Percentiles rank a stretch among this genome's conserved stretches.
Evolutionary conservation across 345 rosid genomes (phyloP).

Genomic region (Gossypium sturtianum): DNA sequence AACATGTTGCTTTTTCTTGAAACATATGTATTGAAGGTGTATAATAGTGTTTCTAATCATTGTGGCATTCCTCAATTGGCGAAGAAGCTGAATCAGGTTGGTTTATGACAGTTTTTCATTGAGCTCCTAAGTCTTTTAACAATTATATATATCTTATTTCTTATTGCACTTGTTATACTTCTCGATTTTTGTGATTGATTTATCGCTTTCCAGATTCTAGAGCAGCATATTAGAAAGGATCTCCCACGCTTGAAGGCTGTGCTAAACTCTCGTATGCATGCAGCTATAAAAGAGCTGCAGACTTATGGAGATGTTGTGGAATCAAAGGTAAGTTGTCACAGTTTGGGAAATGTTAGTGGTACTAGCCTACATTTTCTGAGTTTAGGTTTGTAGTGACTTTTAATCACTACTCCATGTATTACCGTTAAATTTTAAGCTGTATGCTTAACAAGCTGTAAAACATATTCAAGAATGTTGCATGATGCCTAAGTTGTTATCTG

Average conservation of each 20-base stretch:
- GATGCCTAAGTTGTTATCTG: not conserved
- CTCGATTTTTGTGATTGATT: not conserved
- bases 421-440: not conserved
- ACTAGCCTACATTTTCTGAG: not conserved
- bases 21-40: slow-evolving; percentile 36
- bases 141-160: not conserved
- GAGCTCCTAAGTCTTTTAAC: not conserved
- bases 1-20: slow-evolving; percentile 1
- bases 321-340: slow-evolving; percentile 38
- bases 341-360: not conserved
- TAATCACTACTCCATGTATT: not conserved
- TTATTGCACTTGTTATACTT: not conserved
- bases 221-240: slow-evolving; percentile 50
- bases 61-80: slow-evolving; percentile 70
- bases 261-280: slow-evolving; percentile 39
- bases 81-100: slow-evolving; percentile 66
- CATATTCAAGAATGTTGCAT: not conserved
- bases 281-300: slow-evolving; percentile 45
- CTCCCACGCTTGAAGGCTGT: slow-evolving; percentile 58
- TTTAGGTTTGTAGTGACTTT: not conserved
- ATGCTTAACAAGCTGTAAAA: not conserved
- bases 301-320: slow-evolving; percentile 49
- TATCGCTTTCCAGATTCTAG: slow-evolving; percentile 43
- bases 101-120: not conserved
- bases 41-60: slow-evolving; percentile 52